Conservation (phyloP, 2,329 filamentous ascomycete genomes). For the Colletotrichum sp. region DNA sequence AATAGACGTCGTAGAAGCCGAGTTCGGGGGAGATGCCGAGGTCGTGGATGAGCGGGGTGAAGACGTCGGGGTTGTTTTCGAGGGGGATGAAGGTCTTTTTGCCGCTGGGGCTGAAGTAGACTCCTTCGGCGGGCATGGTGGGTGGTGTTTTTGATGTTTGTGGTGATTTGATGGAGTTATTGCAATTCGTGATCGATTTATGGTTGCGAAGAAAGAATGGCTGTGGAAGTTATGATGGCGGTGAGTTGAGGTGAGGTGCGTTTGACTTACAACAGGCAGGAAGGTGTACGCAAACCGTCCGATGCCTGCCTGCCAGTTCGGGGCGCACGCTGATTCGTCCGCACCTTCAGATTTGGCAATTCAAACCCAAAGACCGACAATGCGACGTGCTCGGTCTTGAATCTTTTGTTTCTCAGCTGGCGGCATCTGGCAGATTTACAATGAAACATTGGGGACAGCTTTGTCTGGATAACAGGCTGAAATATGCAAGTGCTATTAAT, state of each 20-base stretch:
- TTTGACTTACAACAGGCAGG: neutral
- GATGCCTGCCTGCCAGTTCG: neutral
- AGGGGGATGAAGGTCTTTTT: conserved; percentile 44
- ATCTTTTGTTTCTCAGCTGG: neutral
- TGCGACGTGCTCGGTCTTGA: neutral
- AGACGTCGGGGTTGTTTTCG: conserved; percentile 76
- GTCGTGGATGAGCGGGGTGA: conserved; percentile 73
- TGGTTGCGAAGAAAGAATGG: neutral
- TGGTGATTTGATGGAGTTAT: too few relatives aligned
- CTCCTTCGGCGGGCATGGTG: conserved; percentile 29
- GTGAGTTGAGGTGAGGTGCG: neutral
- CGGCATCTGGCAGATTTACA: neutral
- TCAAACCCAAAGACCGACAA: neutral
- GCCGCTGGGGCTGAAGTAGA: conserved; percentile 30
- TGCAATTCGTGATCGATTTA: too few relatives aligned
- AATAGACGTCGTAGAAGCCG: conserved; percentile 83
- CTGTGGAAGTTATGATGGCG: rapidly evolving
- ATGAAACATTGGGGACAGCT: rapidly evolving
- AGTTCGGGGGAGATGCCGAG: conserved; percentile 73
- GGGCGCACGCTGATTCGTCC: neutral
- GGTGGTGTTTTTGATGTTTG: neutral
- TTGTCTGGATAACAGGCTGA: neutral
- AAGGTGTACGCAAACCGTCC: neutral
- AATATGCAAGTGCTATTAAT: neutral
- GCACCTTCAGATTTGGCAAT: neutral